phyloP scores from a whole-genome alignment of 179 eudicot species.

The Camellia oleifera region DNA sequence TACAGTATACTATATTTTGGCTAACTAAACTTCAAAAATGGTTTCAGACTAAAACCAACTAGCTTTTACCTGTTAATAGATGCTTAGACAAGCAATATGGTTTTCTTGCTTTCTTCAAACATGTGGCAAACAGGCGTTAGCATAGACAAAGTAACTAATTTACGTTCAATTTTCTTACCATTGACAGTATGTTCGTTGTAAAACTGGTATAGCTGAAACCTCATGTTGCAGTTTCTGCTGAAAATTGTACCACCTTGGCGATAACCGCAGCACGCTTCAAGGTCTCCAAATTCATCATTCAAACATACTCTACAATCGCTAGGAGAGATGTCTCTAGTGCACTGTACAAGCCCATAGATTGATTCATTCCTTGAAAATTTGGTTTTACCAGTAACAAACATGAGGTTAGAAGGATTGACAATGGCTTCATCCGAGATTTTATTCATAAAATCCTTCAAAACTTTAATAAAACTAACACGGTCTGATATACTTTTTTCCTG shows the following conservation, averaged over 20 bases:
- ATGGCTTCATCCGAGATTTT: slow-evolving; percentile 4
- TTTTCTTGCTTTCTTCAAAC: neutral
- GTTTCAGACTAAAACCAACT: neutral
- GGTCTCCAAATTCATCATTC: slow-evolving; percentile 4
- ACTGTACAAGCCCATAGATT: slow-evolving; percentile 19
- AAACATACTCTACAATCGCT: slow-evolving; percentile 9
- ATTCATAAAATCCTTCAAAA: neutral
- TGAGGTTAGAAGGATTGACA: slow-evolving; percentile 3
- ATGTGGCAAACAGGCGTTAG: neutral
- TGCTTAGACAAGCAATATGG: neutral
- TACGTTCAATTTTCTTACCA: slow-evolving; percentile 11
- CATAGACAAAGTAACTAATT: neutral
- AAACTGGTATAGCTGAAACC: slow-evolving; percentile 20
- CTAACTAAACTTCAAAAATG: no score
- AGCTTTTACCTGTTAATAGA: neutral
- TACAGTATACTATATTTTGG: no score
- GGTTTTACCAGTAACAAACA: slow-evolving; percentile 4
- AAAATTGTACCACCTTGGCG: slow-evolving; percentile 24
- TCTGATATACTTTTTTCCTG: slow-evolving; percentile 3
- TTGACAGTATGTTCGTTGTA: slow-evolving; percentile 7
- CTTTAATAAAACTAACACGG: neutral
- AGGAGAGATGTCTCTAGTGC: slow-evolving; percentile 13
- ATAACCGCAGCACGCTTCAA: slow-evolving; percentile 21
- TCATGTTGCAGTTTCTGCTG: slow-evolving; percentile 19
- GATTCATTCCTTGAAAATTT: slow-evolving; percentile 6